Evolutionary conservation across 768 basidiomycete genomes (phyloP).

Genomic region (Phanerochaete carnosa): DNA sequence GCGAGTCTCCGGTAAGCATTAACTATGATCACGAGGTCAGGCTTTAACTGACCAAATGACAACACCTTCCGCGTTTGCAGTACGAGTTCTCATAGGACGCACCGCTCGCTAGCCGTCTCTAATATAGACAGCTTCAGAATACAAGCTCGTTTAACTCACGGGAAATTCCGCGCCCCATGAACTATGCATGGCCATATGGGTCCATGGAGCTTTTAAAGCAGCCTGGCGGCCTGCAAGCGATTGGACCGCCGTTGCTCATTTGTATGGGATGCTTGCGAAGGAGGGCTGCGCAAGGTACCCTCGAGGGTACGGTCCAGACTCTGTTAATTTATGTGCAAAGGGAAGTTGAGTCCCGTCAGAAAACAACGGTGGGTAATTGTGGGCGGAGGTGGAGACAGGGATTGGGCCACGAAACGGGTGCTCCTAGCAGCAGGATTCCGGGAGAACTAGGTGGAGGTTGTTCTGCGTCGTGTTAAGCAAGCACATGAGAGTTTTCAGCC

Average conservation of each 20-base stretch:
- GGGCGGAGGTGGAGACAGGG: too few species aligned
- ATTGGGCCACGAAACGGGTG: neutral
- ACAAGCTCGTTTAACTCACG: neutral
- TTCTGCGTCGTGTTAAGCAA: too few species aligned
- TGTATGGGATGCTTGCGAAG: too few species aligned
- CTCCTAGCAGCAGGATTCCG: slow-evolving; percentile 8
- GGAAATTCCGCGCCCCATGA: neutral
- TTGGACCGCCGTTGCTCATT: too few species aligned
- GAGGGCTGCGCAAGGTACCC: too few species aligned
- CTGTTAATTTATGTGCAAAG: too few species aligned
- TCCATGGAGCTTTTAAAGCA: neutral
- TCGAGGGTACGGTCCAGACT: too few species aligned
- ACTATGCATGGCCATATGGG: slow-evolving; percentile 1
- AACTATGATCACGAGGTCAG: neutral
- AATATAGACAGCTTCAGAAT: slow-evolving; percentile 1
- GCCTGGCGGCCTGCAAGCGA: too few species aligned
- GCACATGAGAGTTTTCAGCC: too few species aligned
- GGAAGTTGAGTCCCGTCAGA: too few species aligned
- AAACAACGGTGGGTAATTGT: too few species aligned
- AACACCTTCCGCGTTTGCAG: slow-evolving; percentile 7
- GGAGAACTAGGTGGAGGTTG: neutral
- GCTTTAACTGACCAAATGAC: neutral
- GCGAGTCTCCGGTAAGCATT: slow-evolving; percentile 29
- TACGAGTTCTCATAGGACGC: slow-evolving; percentile 14
- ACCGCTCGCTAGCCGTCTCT: neutral